Evolutionary conservation across 1,284 basidiomycete species (phyloP).

Genomic region (Cerrena zonata): DNA sequence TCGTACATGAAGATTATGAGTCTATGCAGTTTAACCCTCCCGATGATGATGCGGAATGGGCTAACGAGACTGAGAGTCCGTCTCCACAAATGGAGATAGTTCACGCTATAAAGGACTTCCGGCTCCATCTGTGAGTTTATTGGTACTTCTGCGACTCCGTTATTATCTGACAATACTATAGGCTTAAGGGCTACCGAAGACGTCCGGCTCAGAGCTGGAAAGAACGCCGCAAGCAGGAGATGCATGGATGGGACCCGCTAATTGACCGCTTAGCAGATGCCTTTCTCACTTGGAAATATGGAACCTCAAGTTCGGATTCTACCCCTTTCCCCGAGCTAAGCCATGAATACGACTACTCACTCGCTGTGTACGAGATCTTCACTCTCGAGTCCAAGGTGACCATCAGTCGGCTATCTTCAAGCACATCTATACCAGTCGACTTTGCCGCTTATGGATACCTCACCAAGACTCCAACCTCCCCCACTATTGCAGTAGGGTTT

Average conservation of each 20-base stretch:
- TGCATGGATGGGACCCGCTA: not conserved
- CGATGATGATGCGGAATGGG: no score
- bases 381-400: not conserved
- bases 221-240: not conserved
- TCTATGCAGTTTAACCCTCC: no score
- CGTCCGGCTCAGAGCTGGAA: not conserved
- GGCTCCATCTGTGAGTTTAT: no score
- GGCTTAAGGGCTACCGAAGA: not conserved
- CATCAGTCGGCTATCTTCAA: not conserved
- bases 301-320: not conserved
- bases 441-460: not conserved
- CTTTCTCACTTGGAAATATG: not conserved
- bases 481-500: slow-evolving; percentile 21
- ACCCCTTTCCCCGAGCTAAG: not conserved
- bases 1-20: no score
- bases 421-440: not conserved
- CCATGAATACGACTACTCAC: not conserved
- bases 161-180: no score
- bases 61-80: no score
- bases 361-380: not conserved
- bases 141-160: no score
- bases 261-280: not conserved
- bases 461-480: not conserved
- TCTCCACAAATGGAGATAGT: no score
- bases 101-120: no score